Evolutionary conservation across 2,329 filamentous ascomycete genomes (phyloP).

Genomic region (Colletotrichum graminicola): DNA sequence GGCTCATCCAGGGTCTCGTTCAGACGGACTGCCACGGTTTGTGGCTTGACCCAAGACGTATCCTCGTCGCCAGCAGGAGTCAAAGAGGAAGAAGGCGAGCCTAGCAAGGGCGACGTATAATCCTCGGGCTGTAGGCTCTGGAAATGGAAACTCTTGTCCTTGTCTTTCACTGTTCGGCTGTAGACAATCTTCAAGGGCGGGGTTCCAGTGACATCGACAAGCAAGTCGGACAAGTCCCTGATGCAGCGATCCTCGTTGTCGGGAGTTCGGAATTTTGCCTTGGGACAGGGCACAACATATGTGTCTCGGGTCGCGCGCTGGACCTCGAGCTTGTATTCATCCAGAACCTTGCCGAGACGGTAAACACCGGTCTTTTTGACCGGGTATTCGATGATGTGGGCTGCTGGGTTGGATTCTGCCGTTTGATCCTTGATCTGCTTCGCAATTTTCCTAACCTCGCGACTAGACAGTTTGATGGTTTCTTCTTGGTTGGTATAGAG

Average conservation of each 20-base stretch:
- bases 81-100: slow-evolving; percentile 68
- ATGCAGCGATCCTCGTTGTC: slow-evolving; percentile 78
- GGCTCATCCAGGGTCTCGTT: slow-evolving; percentile 88
- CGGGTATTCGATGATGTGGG: slow-evolving; percentile 77
- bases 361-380: slow-evolving; percentile 93
- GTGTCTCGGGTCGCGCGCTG: slow-evolving; percentile 81
- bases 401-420: slow-evolving; percentile 69
- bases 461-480: slow-evolving; percentile 78
- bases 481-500: slow-evolving; percentile 85
- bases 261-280: slow-evolving; percentile 76
- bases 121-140: slow-evolving; percentile 94
- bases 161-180: slow-evolving; percentile 86
- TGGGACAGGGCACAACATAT: slow-evolving; percentile 87
- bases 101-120: slow-evolving; percentile 81
- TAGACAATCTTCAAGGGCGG: slow-evolving; percentile 94
- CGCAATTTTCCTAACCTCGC: slow-evolving; percentile 80
- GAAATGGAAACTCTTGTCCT: slow-evolving; percentile 87
- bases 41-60: slow-evolving; percentile 83
- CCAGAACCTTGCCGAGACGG: slow-evolving; percentile 84
- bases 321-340: slow-evolving; percentile 94
- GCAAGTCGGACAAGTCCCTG: slow-evolving; percentile 88
- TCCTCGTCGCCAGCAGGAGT: slow-evolving; percentile 72
- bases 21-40: slow-evolving; percentile 81
- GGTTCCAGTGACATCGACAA: slow-evolving; percentile 86
- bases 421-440: slow-evolving; percentile 76